These are phyloP conservation scores for Metschnikowia cerradonensis DNA, from an alignment of 805 yeast genomes.

Conservation along the genomic window DNA sequence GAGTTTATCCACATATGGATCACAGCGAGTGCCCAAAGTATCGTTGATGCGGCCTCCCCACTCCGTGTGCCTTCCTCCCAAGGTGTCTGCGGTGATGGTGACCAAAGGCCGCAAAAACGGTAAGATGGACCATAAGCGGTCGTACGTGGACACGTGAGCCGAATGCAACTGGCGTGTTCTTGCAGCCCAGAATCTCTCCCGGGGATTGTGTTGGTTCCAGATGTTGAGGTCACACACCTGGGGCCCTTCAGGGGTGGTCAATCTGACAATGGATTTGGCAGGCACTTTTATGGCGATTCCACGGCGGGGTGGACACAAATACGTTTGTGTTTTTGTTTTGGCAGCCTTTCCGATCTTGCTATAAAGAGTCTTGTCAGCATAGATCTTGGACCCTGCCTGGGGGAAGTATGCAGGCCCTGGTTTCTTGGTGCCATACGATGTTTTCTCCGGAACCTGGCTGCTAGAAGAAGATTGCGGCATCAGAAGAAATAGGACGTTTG, in stretches of 20 bases:
- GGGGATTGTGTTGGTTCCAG: constrained; percentile 58
- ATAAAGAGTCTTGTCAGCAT: constrained; percentile 48
- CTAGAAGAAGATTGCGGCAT: constrained; percentile 11
- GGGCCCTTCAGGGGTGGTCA: constrained; percentile 65
- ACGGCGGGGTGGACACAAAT: constrained; percentile 49
- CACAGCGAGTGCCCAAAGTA: constrained; percentile 64
- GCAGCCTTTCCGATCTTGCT: constrained; percentile 40
- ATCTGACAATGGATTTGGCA: constrained; percentile 53
- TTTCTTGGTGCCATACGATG: constrained; percentile 34
- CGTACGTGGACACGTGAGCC: constrained; percentile 58
- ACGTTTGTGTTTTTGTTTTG: constrained; percentile 40
- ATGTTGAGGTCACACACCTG: constrained; percentile 68
- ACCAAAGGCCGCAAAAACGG: constrained; percentile 64
- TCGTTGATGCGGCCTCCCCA: constrained; percentile 67
- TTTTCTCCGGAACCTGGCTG: constrained; percentile 29
- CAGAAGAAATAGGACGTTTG: no score
- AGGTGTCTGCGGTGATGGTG: constrained; percentile 59
- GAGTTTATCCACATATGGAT: constrained; percentile 62
- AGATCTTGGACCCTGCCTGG: constrained; percentile 49
- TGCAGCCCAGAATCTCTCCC: constrained; percentile 68
- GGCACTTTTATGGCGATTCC: constrained; percentile 65
- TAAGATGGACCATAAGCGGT: constrained; percentile 60
- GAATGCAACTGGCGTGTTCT: constrained; percentile 63
- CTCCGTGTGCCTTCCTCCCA: constrained; percentile 53
- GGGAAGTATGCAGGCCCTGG: constrained; percentile 59